A percentile compares a stretch with the other conserved stretches of the same genome.
Conservation (phyloP, 1,139 yeast species). For the Diutina catenulata region DNA sequence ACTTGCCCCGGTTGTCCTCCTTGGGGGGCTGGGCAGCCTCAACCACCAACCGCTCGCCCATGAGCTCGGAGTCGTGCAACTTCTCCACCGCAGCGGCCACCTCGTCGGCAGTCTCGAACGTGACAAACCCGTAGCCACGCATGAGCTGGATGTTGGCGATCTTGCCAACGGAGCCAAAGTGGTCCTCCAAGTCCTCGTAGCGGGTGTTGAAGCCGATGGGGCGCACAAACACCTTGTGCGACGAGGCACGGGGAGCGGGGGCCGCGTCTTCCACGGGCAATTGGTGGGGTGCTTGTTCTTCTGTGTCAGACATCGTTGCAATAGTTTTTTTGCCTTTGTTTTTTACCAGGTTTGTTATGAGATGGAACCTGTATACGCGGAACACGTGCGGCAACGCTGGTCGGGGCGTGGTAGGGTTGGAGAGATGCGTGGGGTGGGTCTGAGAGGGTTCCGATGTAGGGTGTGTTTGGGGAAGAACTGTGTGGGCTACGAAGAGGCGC, state of each 20-base stretch:
- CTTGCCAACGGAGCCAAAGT: conserved; percentile 54
- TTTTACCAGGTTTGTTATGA: not conserved
- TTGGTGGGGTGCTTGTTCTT: not conserved
- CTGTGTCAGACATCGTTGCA: conserved; percentile 2
- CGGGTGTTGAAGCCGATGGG: conserved; percentile 16
- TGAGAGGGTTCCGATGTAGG: too few relatives aligned
- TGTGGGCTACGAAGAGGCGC: too few relatives aligned
- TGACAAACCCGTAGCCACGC: conserved; percentile 70
- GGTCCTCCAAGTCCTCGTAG: conserved; percentile 50
- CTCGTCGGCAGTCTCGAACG: conserved; percentile 53
- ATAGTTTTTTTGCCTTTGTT: not conserved
- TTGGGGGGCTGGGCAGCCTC: conserved; percentile 57
- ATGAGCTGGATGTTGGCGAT: conserved; percentile 55
- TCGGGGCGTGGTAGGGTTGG: too few relatives aligned
- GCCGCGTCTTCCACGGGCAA: not conserved
- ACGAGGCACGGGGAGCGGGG: not conserved
- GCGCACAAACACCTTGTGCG: conserved; percentile 10
- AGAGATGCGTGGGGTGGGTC: too few relatives aligned
- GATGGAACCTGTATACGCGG: too few relatives aligned
- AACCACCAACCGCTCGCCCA: conserved; percentile 54
- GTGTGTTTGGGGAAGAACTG: too few relatives aligned
- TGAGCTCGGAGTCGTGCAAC: conserved; percentile 42
- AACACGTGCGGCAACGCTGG: too few relatives aligned
- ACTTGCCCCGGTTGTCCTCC: conserved; percentile 55
- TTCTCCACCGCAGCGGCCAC: conserved; percentile 59